Evolutionary conservation across 371 early-diverging fungal genomes (phyloP).

Genomic region (Conidiobolus incongruus): DNA sequence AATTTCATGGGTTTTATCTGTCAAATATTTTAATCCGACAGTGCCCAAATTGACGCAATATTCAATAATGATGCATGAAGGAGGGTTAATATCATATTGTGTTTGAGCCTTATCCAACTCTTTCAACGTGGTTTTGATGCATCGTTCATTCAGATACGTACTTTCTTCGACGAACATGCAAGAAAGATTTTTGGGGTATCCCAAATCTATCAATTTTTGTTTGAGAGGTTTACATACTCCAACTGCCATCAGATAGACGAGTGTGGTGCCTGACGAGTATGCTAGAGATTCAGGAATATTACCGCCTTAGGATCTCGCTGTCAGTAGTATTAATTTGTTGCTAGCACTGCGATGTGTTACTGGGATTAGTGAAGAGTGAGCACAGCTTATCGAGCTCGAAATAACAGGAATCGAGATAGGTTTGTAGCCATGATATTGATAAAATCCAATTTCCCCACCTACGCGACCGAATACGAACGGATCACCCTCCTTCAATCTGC

Average conservation of each 20-base stretch:
- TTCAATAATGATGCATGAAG: too few relatives aligned
- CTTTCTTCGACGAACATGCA: slow-evolving; percentile 48
- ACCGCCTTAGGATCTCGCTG: slow-evolving; percentile 50
- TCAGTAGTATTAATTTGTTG: slow-evolving; percentile 56
- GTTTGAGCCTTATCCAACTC: slow-evolving; percentile 20
- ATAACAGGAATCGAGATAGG: slow-evolving; percentile 51
- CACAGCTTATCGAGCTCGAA: slow-evolving; percentile 49
- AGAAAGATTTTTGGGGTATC: slow-evolving; percentile 31
- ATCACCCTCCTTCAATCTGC: slow-evolving; percentile 74
- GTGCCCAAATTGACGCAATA: too few relatives aligned
- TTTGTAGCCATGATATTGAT: slow-evolving; percentile 39
- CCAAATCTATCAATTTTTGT: slow-evolving; percentile 21
- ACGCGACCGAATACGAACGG: slow-evolving; percentile 84
- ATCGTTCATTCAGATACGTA: slow-evolving; percentile 30
- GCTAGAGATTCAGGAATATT: slow-evolving; percentile 45
- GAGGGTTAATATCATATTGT: slow-evolving; percentile 29
- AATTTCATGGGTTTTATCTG: too few relatives aligned
- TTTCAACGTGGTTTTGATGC: slow-evolving; percentile 26
- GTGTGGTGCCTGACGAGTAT: slow-evolving; percentile 34
- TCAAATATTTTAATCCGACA: too few relatives aligned
- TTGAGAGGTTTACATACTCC: slow-evolving; percentile 33
- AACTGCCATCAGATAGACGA: slow-evolving; percentile 66
- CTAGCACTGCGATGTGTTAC: slow-evolving; percentile 56
- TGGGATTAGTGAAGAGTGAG: slow-evolving; percentile 41
- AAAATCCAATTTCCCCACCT: slow-evolving; percentile 60